Percentiles rank a stretch among this genome's conserved stretches.
Conservation (phyloP, 768 basidiomycete species). For the Phaffia australis region DNA sequence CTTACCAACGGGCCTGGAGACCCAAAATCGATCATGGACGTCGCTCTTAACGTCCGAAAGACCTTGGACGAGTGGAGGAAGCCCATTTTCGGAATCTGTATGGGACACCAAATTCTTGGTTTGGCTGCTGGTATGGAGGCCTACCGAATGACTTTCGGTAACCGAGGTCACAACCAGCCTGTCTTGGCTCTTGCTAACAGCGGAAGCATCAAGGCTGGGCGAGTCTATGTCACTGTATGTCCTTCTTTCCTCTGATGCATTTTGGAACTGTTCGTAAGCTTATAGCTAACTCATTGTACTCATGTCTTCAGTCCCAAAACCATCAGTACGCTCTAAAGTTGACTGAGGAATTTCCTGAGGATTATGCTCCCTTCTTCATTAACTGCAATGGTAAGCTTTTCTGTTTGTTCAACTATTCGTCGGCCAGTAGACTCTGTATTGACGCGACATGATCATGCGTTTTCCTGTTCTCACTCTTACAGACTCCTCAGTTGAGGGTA, state of each 20-base stretch:
- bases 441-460: background rate
- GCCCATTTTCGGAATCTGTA: constrained; percentile 96
- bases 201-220: constrained; percentile 86
- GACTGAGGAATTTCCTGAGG: constrained; percentile 86
- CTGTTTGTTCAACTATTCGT: background rate
- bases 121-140: constrained; percentile 94
- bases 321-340: constrained; percentile 95
- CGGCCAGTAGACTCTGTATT: background rate
- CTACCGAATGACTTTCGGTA: constrained; percentile 96
- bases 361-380: constrained; percentile 99
- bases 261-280: background rate
- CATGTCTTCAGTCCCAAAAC: constrained; percentile 46
- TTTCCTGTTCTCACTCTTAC: background rate
- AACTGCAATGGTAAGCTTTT: constrained; percentile 60
- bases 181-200: constrained; percentile 88
- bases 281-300: background rate
- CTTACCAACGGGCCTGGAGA: constrained; percentile 95
- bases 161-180: constrained; percentile 97
- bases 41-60: constrained; percentile 63
- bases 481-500: constrained; percentile 96
- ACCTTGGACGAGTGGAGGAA: constrained; percentile 81
- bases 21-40: constrained; percentile 76
- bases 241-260: constrained; percentile 20
- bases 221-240: constrained; percentile 75
- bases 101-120: constrained; percentile 58